Evolutionary conservation across 441 rosid genomes (phyloP).

Genomic region (Adansonia rubrostipa): DNA sequence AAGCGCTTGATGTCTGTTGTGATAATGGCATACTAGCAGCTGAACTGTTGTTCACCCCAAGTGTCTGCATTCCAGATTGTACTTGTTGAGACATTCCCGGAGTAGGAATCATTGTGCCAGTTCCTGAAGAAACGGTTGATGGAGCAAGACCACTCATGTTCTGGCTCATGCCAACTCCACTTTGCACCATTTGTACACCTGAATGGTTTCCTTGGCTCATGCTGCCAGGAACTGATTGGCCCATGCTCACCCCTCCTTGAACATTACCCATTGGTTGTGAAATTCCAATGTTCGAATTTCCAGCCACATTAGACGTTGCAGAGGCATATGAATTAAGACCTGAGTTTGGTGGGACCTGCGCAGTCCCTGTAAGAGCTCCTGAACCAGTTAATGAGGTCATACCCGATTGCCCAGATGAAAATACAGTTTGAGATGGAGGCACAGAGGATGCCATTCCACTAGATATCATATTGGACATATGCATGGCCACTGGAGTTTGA

Average conservation of each 20-base stretch:
- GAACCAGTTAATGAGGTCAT: constrained; percentile 66
- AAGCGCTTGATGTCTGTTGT: constrained; percentile 68
- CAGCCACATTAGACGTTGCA: constrained; percentile 63
- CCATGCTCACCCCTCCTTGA: constrained; percentile 56
- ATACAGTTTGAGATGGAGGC: constrained; percentile 74
- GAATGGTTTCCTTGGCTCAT: constrained; percentile 86
- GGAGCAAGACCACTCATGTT: constrained; percentile 73
- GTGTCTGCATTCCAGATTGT: constrained; percentile 70
- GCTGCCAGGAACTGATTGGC: constrained; percentile 53
- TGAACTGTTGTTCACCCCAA: constrained; percentile 65
- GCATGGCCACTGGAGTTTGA: constrained; percentile 90
- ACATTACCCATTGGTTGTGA: constrained; percentile 71
- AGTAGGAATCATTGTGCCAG: constrained; percentile 85
- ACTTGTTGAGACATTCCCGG: constrained; percentile 91
- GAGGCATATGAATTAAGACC: constrained; percentile 66
- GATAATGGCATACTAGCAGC: constrained; percentile 71
- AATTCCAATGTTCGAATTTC: constrained; percentile 67
- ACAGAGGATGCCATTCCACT: constrained; percentile 85
- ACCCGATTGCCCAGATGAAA: constrained; percentile 78
- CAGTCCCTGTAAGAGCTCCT: constrained; percentile 65
- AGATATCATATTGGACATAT: constrained; percentile 96
- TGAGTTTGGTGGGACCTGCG: constrained; percentile 66
- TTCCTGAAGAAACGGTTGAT: constrained; percentile 68
- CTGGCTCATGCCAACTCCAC: constrained; percentile 74
- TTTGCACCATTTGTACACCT: constrained; percentile 81